Evolutionary conservation across 1,284 basidiomycete genomes (phyloP), one percentile per base, ranked within the genome.

Genomic region (Apiotrichum brassicae): DNA sequence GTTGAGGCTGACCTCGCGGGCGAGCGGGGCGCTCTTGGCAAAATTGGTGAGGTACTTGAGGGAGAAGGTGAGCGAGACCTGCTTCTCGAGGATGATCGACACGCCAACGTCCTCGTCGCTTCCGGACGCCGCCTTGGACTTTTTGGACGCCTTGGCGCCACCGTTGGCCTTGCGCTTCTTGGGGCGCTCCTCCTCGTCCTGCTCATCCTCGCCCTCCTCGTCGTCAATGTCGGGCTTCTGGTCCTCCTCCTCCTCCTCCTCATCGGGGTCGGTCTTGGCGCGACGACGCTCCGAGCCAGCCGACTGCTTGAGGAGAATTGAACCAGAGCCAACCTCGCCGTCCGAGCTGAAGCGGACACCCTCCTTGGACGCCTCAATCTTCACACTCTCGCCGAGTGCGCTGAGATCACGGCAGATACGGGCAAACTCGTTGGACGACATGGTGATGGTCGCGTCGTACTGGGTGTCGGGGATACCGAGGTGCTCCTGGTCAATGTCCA

Each of bases 31-130:
- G 56, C 87, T 90, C 79, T 97, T 98, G 53, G 91, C 84, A 72
- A 99, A 99, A 78, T 97, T 97, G 72, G 87, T 83, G 25, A 99
- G 83, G 75, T 98, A 99, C 75, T 98, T 97, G 66, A 97, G 79
- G 32, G 87, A 91, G 77, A 99, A 99, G 2, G 92, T 97, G 49
- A 98, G 78, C 35, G 84, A 84, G 59, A 98, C 94, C 60, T 88
- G 84, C 72, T 87, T 85, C 68, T 90, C 88, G 78, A 94, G 85
- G 73, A 87, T 83, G 66, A 97, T 88, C 56, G 76, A 74, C 48
- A 94, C 85, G 43, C 81, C 82, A 43, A 64, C 60, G n/a, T 70
- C 66, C 8, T 74, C 75, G 18, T 70, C 71, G 28, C 60, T 56
- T 5, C 28, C 28, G 28, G 61, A 61, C 20, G 75, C 64, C 14